Evolutionary conservation across 148 eudicot genomes (phyloP).

Genomic region (Camellia granthamiana): DNA sequence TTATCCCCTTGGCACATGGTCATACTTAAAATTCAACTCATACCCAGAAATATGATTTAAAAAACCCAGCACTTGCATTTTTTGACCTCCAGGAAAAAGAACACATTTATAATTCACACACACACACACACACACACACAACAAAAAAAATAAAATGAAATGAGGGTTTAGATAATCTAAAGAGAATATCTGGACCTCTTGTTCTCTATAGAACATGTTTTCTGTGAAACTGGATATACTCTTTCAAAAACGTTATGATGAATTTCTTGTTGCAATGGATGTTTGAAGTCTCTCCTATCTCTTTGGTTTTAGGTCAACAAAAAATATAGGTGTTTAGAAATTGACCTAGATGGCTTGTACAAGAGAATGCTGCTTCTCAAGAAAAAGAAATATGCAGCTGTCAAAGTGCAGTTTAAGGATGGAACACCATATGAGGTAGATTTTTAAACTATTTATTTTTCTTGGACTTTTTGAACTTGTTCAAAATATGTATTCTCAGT

Average conservation of each 20-base stretch:
- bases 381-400: slow-evolving; percentile 99
- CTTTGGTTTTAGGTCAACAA: slow-evolving; percentile 65
- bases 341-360: slow-evolving; percentile 94
- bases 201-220: not conserved
- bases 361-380: slow-evolving; percentile 96
- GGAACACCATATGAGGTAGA: slow-evolving; percentile 71
- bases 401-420: slow-evolving; percentile 79
- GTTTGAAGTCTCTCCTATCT: not conserved
- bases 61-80: not conserved
- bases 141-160: no score
- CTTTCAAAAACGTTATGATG: not conserved
- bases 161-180: not conserved
- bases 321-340: slow-evolving; percentile 87
- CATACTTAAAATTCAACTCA: not conserved
- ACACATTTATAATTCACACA: not conserved
- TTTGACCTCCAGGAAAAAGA: not conserved
- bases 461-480: slow-evolving; percentile 13
- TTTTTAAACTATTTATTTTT: slow-evolving; percentile 7
- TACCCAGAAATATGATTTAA: not conserved
- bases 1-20: not conserved
- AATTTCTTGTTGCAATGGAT: slow-evolving; percentile 2
- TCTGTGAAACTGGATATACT: not conserved
- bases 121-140: not conserved
- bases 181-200: not conserved
- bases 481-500: not conserved